Evolutionary conservation across 2,329 filamentous ascomycete genomes (phyloP).

Genomic region (Graphium sp.): DNA sequence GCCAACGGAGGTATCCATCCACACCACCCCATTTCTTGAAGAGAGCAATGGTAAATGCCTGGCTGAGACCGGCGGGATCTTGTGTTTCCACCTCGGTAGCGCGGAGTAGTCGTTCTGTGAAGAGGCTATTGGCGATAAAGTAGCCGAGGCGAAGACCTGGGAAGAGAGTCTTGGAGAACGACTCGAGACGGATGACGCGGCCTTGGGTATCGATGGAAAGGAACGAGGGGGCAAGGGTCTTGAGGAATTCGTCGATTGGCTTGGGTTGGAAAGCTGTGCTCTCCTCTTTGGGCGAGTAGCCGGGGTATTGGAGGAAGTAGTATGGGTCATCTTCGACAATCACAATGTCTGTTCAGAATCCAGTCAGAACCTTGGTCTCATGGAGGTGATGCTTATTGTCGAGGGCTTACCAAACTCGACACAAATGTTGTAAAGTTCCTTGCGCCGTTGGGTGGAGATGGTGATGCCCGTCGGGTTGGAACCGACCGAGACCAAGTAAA

Average conservation of each 20-base stretch:
- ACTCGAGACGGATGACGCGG: constrained; percentile 77
- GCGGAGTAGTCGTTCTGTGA: constrained; percentile 66
- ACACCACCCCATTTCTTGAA: constrained; percentile 56
- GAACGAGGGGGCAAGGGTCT: constrained; percentile 71
- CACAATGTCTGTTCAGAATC: constrained; percentile 25
- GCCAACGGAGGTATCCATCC: constrained; percentile 57
- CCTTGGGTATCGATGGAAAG: constrained; percentile 70
- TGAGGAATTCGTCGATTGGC: constrained; percentile 46
- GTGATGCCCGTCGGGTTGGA: constrained; percentile 78
- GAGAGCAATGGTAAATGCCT: constrained; percentile 17
- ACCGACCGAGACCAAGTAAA: constrained; percentile 53
- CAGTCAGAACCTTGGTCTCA: constrained; percentile 29
- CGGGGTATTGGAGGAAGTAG: constrained; percentile 11
- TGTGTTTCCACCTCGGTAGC: constrained; percentile 38
- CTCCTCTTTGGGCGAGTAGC: constrained; percentile 3
- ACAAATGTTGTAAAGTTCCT: constrained; percentile 66
- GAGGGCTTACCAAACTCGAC: too few species aligned
- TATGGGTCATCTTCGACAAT: constrained; percentile 10
- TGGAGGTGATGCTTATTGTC: constrained; percentile 1
- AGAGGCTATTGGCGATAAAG: constrained; percentile 72
- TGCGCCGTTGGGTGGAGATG: constrained; percentile 55
- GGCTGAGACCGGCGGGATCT: constrained; percentile 50
- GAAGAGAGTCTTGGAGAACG: constrained; percentile 84
- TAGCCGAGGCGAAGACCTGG: constrained; percentile 82
- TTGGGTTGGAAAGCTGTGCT: constrained; percentile 10